These are phyloP conservation scores for Clonostachys rhizophaga DNA, from an alignment of 2,329 filamentous ascomycete genomes.

Conservation along the genomic window DNA sequence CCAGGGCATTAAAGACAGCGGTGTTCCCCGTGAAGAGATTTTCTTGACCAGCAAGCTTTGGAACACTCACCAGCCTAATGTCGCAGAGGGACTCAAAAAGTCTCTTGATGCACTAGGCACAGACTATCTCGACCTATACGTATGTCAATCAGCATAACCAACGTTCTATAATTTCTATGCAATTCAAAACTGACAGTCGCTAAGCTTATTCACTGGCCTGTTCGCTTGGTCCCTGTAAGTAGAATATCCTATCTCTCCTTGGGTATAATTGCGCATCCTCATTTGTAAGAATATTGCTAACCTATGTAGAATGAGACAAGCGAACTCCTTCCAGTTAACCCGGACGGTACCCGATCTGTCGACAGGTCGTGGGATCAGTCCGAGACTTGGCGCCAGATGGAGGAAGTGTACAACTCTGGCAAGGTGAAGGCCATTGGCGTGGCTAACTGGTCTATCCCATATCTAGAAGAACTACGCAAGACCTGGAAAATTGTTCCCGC, in stretches of 20 bases:
- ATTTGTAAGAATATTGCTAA: neutral
- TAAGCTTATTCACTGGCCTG: neutral
- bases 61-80: conserved; percentile 48
- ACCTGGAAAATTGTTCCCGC: conserved; percentile 53
- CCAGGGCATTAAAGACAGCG: conserved; percentile 28
- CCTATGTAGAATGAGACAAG: neutral
- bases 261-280: neutral
- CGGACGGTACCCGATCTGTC: conserved; percentile 13
- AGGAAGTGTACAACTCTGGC: conserved; percentile 19
- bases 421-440: conserved; percentile 41
- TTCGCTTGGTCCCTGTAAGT: neutral
- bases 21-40: conserved; percentile 31
- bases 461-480: conserved; percentile 32
- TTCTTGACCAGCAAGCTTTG: conserved; percentile 58
- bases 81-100: conserved; percentile 39
- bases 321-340: conserved; percentile 12
- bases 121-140: conserved; percentile 43
- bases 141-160: neutral
- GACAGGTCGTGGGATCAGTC: neutral
- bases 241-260: neutral
- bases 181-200: neutral
- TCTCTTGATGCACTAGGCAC: conserved; percentile 40
- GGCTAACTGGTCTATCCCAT: conserved; percentile 40
- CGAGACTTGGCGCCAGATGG: conserved; percentile 9
- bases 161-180: neutral